These are phyloP conservation scores for Colletotrichum sp. DNA, from an alignment of 2,329 filamentous ascomycete genomes.

Conservation along the genomic window DNA sequence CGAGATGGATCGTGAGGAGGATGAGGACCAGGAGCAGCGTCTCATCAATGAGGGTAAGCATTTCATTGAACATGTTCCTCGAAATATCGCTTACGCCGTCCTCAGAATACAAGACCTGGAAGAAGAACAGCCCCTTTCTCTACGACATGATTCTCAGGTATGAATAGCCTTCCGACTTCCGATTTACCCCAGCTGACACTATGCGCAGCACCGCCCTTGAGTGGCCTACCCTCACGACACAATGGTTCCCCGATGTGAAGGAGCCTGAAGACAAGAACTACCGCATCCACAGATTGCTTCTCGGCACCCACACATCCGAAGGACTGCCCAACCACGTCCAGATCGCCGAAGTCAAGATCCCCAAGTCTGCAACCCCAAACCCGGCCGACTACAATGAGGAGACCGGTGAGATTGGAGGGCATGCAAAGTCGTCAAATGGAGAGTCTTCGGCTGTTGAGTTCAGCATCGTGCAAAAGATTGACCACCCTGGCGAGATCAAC, in stretches of 20 bases:
- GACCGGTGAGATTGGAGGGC: slow-evolving; percentile 90
- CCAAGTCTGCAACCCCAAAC: slow-evolving; percentile 77
- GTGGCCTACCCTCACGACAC: slow-evolving; percentile 96
- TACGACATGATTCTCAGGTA: slow-evolving; percentile 96
- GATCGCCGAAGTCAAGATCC: slow-evolving; percentile 92
- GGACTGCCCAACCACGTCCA: slow-evolving; percentile 89
- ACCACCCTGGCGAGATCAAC: slow-evolving; percentile 96
- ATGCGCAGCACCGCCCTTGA: slow-evolving; percentile 79
- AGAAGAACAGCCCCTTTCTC: slow-evolving; percentile 98
- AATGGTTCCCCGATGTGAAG: slow-evolving; percentile 97
- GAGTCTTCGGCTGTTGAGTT: slow-evolving; percentile 81
- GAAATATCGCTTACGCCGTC: neutral
- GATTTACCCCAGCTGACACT: neutral
- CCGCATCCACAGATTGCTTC: slow-evolving; percentile 84
- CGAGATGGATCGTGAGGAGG: slow-evolving; percentile 68
- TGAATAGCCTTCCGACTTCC: neutral
- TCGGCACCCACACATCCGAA: slow-evolving; percentile 93
- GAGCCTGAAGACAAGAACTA: slow-evolving; percentile 86
- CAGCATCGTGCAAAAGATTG: slow-evolving; percentile 92
- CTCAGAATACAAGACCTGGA: slow-evolving; percentile 98
- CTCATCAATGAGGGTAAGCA: slow-evolving; percentile 86
- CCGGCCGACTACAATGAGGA: slow-evolving; percentile 89
- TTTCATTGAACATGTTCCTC: neutral
- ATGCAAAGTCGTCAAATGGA: slow-evolving; percentile 68
- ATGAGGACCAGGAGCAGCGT: slow-evolving; percentile 78